A percentile compares a stretch with the other conserved stretches of the same genome.
Conservation (phyloP, 2,329 filamentous ascomycete species). For the Apiospora kogelbergensis region DNA sequence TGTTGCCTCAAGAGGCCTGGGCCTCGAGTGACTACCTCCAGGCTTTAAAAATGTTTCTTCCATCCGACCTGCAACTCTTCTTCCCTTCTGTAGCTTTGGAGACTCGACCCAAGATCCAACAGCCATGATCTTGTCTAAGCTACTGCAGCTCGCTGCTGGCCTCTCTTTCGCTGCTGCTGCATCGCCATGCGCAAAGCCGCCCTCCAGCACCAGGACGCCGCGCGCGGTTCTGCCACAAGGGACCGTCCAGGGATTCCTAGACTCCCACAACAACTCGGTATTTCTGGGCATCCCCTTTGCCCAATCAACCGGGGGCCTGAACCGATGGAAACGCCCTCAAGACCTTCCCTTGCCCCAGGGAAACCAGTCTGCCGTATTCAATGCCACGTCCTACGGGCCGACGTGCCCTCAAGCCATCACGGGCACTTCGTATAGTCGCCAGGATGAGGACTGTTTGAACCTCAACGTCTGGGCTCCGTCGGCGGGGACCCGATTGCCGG, state of each 20-base stretch:
- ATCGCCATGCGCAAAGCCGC: not conserved
- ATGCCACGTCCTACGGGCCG: slow-evolving; percentile 27
- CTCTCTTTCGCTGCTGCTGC: not conserved
- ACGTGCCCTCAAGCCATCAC: slow-evolving; percentile 28
- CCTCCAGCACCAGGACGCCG: not conserved
- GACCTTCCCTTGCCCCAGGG: slow-evolving; percentile 19
- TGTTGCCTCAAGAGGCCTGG: not conserved
- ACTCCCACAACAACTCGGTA: slow-evolving; percentile 33
- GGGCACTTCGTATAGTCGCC: slow-evolving; percentile 20
- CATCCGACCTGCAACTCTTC: not conserved
- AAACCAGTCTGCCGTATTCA: slow-evolving; percentile 11
- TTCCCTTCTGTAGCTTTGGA: not conserved
- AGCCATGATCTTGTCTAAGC: not conserved
- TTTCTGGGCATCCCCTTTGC: slow-evolving; percentile 41
- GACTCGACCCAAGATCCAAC: not conserved
- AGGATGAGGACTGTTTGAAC: slow-evolving; percentile 42
- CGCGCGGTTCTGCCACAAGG: slow-evolving; percentile 27
- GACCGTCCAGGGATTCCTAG: slow-evolving; percentile 35
- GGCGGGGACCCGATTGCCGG: slow-evolving; percentile 25
- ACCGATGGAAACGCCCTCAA: slow-evolving; percentile 35
- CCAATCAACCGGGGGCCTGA: slow-evolving; percentile 38
- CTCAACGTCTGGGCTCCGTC: slow-evolving; percentile 38
- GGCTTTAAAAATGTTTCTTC: not conserved
- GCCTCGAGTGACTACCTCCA: not conserved
- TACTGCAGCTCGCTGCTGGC: not conserved